Conservation (phyloP, 2,329 filamentous ascomycete genomes). For the Ophiocordyceps unilateralis region DNA sequence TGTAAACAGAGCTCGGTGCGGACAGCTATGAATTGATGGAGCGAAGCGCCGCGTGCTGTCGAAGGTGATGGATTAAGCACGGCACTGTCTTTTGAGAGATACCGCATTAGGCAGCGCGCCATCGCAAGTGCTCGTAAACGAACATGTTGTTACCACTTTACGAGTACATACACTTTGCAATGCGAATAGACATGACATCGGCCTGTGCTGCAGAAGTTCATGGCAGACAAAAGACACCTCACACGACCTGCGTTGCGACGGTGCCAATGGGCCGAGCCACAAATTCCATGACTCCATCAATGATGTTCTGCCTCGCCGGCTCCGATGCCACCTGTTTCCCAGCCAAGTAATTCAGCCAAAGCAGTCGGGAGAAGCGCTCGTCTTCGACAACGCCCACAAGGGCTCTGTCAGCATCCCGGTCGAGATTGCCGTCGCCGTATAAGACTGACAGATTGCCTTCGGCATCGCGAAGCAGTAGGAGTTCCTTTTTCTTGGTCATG, state of each 20-base stretch:
- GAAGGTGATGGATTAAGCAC: no score
- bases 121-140: no score
- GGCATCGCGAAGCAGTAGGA: constrained; percentile 53
- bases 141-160: no score
- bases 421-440: constrained; percentile 44
- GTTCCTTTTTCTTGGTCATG: constrained; percentile 62
- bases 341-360: constrained; percentile 84
- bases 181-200: no score
- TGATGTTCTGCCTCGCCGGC: constrained; percentile 60
- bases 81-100: no score
- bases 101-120: no score
- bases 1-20: no score
- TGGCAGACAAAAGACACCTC: no score
- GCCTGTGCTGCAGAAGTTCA: no score
- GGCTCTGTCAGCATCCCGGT: constrained; percentile 25
- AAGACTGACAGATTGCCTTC: constrained; percentile 49
- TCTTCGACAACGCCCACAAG: constrained; percentile 57
- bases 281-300: constrained; percentile 75
- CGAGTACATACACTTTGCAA: neutral
- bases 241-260: constrained; percentile 58
- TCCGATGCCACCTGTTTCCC: constrained; percentile 81
- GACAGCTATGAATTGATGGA: no score
- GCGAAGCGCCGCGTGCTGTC: no score
- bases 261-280: constrained; percentile 79
- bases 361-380: constrained; percentile 59